phyloP scores from a whole-genome alignment of 768 basidiomycete species.

The Hemileccinum impolitum region DNA sequence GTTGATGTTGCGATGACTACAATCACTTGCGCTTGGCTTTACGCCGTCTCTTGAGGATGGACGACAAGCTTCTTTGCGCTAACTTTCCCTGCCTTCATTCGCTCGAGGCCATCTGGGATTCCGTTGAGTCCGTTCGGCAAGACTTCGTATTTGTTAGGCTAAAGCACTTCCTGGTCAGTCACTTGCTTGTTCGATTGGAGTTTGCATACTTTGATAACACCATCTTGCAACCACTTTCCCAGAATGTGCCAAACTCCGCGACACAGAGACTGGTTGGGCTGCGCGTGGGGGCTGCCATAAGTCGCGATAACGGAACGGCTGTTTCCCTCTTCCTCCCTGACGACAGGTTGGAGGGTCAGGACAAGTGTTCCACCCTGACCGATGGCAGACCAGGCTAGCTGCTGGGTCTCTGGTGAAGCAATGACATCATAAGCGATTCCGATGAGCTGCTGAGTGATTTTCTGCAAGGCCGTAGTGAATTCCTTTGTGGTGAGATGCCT shows the following conservation, averaged over 20 bases:
- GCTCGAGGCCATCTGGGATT: conserved; percentile 35
- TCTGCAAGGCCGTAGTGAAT: conserved; percentile 19
- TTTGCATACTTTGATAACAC: conserved; percentile 22
- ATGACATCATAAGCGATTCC: conserved; percentile 32
- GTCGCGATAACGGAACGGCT: conserved; percentile 20
- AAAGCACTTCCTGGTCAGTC: neutral
- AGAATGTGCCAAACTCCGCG: conserved; percentile 18
- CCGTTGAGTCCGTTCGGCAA: conserved; percentile 40
- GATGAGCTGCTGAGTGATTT: conserved; percentile 22
- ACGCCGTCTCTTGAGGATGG: conserved; percentile 37
- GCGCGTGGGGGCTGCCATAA: conserved; percentile 22
- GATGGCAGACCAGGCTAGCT: conserved; percentile 31
- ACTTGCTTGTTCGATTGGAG: neutral
- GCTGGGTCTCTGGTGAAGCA: conserved; percentile 33
- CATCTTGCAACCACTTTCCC: conserved; percentile 25
- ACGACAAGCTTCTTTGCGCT: conserved; percentile 45
- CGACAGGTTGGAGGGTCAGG: conserved; percentile 20
- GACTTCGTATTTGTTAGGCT: conserved; percentile 43
- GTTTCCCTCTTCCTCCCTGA: conserved; percentile 22
- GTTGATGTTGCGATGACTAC: neutral
- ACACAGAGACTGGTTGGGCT: conserved; percentile 17
- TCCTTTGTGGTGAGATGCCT: conserved; percentile 17
- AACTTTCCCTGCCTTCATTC: conserved; percentile 34
- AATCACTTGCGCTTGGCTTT: neutral
- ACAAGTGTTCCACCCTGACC: conserved; percentile 33